Evolutionary conservation across 495 filamentous ascomycete species (phyloP), one percentile per base, ranked within the genome.

Genomic region (Aeminium ludgeri): DNA sequence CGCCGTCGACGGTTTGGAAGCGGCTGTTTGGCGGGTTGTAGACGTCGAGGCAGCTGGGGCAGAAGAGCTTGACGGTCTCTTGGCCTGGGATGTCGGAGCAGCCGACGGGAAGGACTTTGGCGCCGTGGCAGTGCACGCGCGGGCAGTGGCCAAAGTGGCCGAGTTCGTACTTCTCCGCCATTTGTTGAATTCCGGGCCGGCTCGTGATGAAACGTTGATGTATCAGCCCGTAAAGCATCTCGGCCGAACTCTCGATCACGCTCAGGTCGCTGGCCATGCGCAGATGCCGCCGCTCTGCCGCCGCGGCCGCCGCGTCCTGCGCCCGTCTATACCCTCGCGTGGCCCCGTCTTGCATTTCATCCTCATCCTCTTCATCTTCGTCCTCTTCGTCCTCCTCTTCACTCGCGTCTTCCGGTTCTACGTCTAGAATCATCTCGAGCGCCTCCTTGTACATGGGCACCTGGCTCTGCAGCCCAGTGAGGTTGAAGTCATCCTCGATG

Each of bases 361-460:
- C 74, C 1, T 73, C 78, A 35, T 81, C 72, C 2, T 47, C 44
- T 20, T 74, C 71, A 41, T 86, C 81, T 2, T 92, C 83, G 32
- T 75, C 68, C 30, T 78, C 74, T 11, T 80, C 76, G 0, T 82
- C 78, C 10, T 69, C 73, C 3, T 91, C 82, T 12, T 86, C 80
- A 30, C 86, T 83, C 19, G 86, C 82, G 13, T 92, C 85, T 57
- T 92, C 86, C 11, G 89, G 87, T 53, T 97, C 89, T 34, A 97
- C 91, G 50, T 97, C 89, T 30, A 97, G 70, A 46, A 97, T 96
- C 89, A 97, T 96, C 70, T 97, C 74, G 40, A 77, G 56, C 0
- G 89, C 89, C 64, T 97, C 89, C 59, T 96, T 97, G 58, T 97
- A 97, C 86, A 94, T 95, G 41, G 86, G 82, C 37, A 97, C 89